A percentile compares a stretch with the other conserved stretches of the same genome.
Conservation (phyloP, 2,329 filamentous ascomycete species). For the Sclerotinia spermophila region DNA sequence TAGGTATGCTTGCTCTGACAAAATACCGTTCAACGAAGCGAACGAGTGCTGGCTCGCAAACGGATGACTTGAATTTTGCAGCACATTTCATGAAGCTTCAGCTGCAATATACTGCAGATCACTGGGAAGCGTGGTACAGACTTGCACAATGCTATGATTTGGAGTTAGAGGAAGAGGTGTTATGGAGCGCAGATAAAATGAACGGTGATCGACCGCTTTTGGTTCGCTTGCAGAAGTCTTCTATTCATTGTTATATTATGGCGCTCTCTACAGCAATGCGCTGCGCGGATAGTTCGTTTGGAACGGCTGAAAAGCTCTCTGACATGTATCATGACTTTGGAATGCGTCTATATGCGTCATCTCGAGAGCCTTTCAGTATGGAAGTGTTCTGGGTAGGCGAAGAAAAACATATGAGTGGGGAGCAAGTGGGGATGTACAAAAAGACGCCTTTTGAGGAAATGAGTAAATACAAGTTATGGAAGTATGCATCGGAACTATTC, state of each 20-base stretch:
- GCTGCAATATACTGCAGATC: constrained; percentile 38
- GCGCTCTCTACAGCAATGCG: constrained; percentile 60
- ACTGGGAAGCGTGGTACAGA: constrained; percentile 44
- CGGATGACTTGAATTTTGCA: constrained; percentile 39
- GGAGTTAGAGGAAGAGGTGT: constrained; percentile 41
- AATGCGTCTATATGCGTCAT: constrained; percentile 64
- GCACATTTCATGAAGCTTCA: constrained; percentile 40
- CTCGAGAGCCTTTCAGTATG: constrained; percentile 65
- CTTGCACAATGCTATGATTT: constrained; percentile 42
- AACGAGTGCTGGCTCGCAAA: constrained; percentile 37
- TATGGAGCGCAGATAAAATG: constrained; percentile 42
- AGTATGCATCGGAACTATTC: constrained; percentile 59
- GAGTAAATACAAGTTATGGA: constrained; percentile 59
- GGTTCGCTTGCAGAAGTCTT: constrained; percentile 36
- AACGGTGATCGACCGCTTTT: constrained; percentile 39
- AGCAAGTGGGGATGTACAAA: constrained; percentile 52
- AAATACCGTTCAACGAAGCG: constrained; percentile 58
- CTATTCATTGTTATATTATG: constrained; percentile 54
- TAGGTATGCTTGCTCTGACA: constrained; percentile 82
- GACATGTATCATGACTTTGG: constrained; percentile 68
- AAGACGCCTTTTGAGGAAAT: constrained; percentile 54
- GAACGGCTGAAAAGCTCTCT: constrained; percentile 54
- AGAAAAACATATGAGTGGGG: constrained; percentile 56
- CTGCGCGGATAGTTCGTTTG: constrained; percentile 50
- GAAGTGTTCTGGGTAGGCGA: constrained; percentile 60